phyloP scores from a whole-genome alignment of 164 flowering plant genomes.

The Stephania cephalantha region DNA sequence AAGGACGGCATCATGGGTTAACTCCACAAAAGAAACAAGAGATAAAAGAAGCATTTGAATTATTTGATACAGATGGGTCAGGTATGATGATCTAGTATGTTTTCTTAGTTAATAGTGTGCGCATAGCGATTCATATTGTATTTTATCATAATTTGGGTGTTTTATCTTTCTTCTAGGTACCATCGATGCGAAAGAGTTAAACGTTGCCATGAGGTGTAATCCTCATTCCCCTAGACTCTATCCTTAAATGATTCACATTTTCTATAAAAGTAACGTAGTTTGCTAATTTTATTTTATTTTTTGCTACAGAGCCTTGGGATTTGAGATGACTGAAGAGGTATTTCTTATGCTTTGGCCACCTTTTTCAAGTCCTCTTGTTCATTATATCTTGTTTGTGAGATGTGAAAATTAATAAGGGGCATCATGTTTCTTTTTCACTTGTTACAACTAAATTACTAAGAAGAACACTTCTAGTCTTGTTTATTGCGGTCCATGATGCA shows the following conservation, averaged over 20 bases:
- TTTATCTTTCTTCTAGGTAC: conserved; percentile 43
- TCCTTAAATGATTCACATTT: background rate
- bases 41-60: conserved; percentile 92
- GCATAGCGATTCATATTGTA: background rate
- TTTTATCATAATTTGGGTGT: conserved; percentile 6
- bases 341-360: background rate
- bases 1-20: conserved; percentile 70
- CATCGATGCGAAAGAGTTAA: conserved; percentile 95
- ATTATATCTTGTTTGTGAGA: background rate
- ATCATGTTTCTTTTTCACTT: background rate
- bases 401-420: background rate
- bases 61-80: conserved; percentile 95
- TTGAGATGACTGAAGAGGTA: conserved; percentile 99
- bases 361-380: background rate
- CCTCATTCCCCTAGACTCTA: background rate
- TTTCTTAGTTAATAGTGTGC: background rate
- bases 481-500: background rate
- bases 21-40: conserved; percentile 79
- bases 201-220: conserved; percentile 94
- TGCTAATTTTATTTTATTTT: conserved; percentile 2
- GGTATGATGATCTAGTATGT: conserved; percentile 27
- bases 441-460: background rate
- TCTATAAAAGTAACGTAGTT: background rate
- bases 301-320: conserved; percentile 84
- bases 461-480: background rate